phyloP scores from a whole-genome alignment of 805 yeast species.

The Schwanniomyces pseudopolymorphus region DNA sequence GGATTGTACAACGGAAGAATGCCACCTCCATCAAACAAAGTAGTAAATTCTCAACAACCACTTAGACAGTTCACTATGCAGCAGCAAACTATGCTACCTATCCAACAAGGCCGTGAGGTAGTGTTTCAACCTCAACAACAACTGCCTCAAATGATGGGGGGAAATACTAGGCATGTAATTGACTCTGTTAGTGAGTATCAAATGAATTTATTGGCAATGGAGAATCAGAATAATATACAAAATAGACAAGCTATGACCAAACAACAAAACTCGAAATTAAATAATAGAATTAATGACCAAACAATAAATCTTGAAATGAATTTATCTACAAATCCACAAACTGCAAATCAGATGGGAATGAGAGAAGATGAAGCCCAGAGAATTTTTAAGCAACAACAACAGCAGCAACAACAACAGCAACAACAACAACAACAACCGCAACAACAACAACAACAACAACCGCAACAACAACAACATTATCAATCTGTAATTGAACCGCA shows the following conservation, averaged over 20 bases:
- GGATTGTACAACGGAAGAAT: constrained; percentile 4
- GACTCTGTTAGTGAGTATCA: constrained; percentile 23
- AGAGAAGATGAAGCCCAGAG: not conserved
- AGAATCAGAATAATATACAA: constrained; percentile 17
- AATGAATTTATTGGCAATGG: constrained; percentile 16
- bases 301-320: not conserved
- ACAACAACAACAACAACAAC: constrained; percentile 10
- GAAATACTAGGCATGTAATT: constrained; percentile 4
- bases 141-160: constrained; percentile 2
- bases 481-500: constrained; percentile 1
- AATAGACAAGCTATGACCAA: constrained; percentile 14
- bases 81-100: constrained; percentile 3
- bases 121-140: constrained; percentile 1
- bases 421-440: constrained; percentile 13
- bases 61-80: constrained; percentile 1
- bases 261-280: not conserved
- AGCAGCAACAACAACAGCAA: constrained; percentile 1
- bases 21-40: constrained; percentile 2
- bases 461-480: constrained; percentile 9
- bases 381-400: not conserved
- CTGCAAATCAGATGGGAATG: not conserved
- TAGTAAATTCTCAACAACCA: constrained; percentile 2
- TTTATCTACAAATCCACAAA: not conserved
- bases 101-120: constrained; percentile 4
- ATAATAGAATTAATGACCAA: not conserved